Base-by-base conservation (phyloP, 768 basidiomycete species). In the Termitomyces sp. region DNA sequence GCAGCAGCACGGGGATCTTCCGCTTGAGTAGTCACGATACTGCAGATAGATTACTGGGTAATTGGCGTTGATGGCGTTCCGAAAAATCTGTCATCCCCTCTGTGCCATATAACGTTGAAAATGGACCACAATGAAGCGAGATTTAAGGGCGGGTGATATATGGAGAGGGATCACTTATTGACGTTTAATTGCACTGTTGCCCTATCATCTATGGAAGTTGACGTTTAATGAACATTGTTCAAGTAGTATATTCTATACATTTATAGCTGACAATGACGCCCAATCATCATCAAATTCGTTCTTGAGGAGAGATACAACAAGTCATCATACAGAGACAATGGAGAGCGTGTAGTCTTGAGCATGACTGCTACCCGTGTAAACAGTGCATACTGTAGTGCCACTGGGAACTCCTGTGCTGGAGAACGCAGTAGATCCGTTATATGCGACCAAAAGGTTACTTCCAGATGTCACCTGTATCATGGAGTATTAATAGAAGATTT, bases 381-480 rank as follows among this genome's bases (percentile, higher is more conserved):
- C 76, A 9, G 69, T 58, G 60, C 67, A 73, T 5, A 74, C 75
- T 0, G 75, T 75, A 9, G 64, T 66, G 8, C 82, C 83, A 64
- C 79, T 83, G n/a, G 82, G 83, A 38, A 71, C 65, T 2, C 70
- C 73, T 57, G 77, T 75, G 60, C 80, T 82, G 31, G 78, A 74
- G 67, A 79, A 86, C 11, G 70, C 56, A 5, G 80, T 78, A 17
- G 77, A 78, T 9, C 80, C 82, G 2, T 69, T 67, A 58, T 71
- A 81, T 26, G 82, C 77, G 41, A 84, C 68, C 5, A 84, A 72
- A 26, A 81, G 62, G 54, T 71, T 70, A 33, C 73, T 64, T 11
- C 81, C 79, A 17, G 80, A 83, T 23, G 74, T 62, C 11, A 77
- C 73, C 81, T 83, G 54, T 51, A 26, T 38, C 28, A 54, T n/a